Evolutionary conservation across 139 green algal species (phyloP), one percentile per base, ranked within the genome.

Genomic region (Eudorina sp.): DNA sequence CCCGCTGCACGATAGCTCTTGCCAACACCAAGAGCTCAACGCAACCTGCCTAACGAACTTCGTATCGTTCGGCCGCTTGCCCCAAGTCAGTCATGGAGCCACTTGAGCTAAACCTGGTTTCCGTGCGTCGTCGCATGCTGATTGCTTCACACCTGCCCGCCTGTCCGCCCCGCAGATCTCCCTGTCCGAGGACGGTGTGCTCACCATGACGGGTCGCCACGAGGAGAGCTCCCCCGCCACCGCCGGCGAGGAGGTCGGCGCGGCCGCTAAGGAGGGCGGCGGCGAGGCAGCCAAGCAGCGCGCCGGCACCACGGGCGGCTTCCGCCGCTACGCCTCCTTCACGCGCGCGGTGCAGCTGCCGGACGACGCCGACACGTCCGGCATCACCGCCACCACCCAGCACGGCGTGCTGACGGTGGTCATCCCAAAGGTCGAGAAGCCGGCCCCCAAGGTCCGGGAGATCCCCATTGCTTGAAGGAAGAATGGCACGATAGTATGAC

Each of bases 201-300:
- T 88, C 21, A 88, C 68, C 36, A 72, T 88, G 48, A 88, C 48
- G 13, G 83, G 83, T 27, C 5, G 36, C 1, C 66, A 88, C 73
- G 29, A 55, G 38, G 75, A 68, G 53, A 29, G 18, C 31, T 43
- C 70, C 27, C 53, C n/a, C 38, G 38, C 4, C 4, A 53, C 27
- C 31, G 27, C 14, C 4, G 70, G 19, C 5, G 8, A 25, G 7
- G 29, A 66, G 55, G 55, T 34, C 3, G 55, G 55, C 23, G 55
- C 36, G 62, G 62, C 62, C 19, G 23, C 21, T 29, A 40, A 25
- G 27, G 38, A 36, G 62, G 62, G 4, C 11, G 62, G 31, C 4
- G 62, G 23, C 62, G 23, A 38, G 62, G 62, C 19, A 2, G 36
- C 21, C 36, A 83, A 82, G 72, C 25, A 40, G 51, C 16, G 53